These are phyloP conservation scores for Fusarium sp. DNA, from an alignment of 2,329 filamentous ascomycete species.

Conservation along the genomic window DNA sequence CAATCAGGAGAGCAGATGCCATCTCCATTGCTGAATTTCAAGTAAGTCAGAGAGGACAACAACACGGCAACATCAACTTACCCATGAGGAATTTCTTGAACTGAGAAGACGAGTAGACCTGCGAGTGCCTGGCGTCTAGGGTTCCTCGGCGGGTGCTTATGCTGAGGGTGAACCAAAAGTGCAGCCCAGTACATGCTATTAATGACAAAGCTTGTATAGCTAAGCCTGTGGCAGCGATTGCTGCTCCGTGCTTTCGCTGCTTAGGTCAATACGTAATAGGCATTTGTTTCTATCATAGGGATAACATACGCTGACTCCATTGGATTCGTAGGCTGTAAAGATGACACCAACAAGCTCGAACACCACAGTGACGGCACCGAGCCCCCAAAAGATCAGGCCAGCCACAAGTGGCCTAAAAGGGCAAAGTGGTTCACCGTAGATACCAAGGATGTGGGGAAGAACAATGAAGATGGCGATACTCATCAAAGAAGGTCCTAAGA, in stretches of 20 bases:
- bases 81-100: conserved; percentile 62
- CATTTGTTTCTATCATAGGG: background rate
- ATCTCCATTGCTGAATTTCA: conserved; percentile 54
- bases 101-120: conserved; percentile 57
- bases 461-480: conserved; percentile 60
- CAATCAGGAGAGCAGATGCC: conserved; percentile 55
- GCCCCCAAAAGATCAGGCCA: conserved; percentile 52
- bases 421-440: conserved; percentile 61
- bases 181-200: conserved; percentile 55
- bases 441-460: conserved; percentile 60
- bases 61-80: conserved; percentile 48
- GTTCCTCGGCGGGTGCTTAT: conserved; percentile 55
- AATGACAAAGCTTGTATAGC: conserved; percentile 60
- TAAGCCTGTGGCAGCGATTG: conserved; percentile 60
- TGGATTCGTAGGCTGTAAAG: conserved; percentile 55
- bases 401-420: conserved; percentile 54
- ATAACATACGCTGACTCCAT: conserved; percentile 53
- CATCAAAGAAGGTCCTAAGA: conserved; percentile 62
- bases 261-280: conserved; percentile 13
- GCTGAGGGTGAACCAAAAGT: conserved; percentile 58
- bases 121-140: conserved; percentile 56
- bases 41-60: conserved; percentile 19
- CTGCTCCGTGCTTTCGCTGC: conserved; percentile 53
- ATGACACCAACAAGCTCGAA: conserved; percentile 59
- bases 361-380: conserved; percentile 54